Evolutionary conservation across 495 filamentous ascomycete genomes (phyloP).

Genomic region (Podospora fimiseda): DNA sequence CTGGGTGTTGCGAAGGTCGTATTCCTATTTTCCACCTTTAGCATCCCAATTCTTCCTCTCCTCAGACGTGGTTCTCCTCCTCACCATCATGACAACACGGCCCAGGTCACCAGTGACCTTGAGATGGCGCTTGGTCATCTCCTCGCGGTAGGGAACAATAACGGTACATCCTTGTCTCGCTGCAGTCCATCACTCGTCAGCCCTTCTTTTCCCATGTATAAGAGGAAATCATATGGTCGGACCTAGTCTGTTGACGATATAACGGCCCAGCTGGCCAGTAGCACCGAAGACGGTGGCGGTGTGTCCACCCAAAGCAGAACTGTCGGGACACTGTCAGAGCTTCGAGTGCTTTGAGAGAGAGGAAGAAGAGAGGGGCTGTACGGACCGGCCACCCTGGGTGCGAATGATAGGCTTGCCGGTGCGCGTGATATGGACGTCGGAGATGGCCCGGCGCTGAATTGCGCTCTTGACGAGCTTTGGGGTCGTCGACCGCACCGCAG

Average conservation of each 20-base stretch:
- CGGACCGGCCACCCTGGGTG: conserved; percentile 75
- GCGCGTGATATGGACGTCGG: conserved; percentile 76
- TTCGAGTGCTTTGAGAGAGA: conserved; percentile 29
- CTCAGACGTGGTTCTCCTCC: not conserved
- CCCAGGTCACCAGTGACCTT: conserved; percentile 93
- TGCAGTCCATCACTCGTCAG: conserved; percentile 35
- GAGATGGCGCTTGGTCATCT: conserved; percentile 94
- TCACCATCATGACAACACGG: conserved; percentile 75
- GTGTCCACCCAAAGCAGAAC: conserved; percentile 58
- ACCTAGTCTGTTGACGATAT: conserved; percentile 96
- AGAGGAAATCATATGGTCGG: conserved; percentile 22
- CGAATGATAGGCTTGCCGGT: conserved; percentile 84
- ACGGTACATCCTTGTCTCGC: conserved; percentile 89
- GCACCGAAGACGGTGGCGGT: conserved; percentile 98
- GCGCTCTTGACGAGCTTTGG: conserved; percentile 22
- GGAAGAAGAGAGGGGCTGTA: conserved; percentile 26
- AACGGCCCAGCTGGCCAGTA: conserved; percentile 90
- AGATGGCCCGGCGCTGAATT: conserved; percentile 48
- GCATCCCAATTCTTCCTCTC: conserved; percentile 5
- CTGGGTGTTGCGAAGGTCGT: conserved; percentile 87
- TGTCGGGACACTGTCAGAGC: conserved; percentile 36
- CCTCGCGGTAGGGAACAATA: conserved; percentile 88
- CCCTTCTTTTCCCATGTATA: conserved; percentile 11
- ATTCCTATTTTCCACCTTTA: conserved; percentile 56
- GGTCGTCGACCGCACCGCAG: conserved; percentile 39